These are phyloP conservation scores for Rhodotorula toruloides DNA, from an alignment of 768 basidiomycete species.

Conservation along the genomic window DNA sequence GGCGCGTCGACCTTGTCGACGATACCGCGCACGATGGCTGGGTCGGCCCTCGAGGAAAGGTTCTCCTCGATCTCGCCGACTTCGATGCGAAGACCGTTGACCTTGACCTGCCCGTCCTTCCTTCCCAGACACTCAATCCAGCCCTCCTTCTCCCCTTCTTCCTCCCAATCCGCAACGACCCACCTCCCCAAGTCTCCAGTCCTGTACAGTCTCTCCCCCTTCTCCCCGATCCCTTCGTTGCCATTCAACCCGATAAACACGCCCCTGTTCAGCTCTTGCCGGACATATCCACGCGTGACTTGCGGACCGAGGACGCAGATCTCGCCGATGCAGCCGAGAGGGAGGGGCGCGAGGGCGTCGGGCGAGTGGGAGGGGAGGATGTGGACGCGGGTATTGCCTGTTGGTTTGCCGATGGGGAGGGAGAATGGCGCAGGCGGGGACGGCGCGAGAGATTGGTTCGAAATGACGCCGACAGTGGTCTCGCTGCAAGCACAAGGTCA, in stretches of 20 bases:
- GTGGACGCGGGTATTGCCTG: slow-evolving; percentile 19
- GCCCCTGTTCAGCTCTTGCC: slow-evolving; percentile 26
- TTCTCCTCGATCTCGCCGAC: slow-evolving; percentile 37
- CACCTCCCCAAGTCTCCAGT: slow-evolving; percentile 34
- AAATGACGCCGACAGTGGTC: slow-evolving; percentile 38
- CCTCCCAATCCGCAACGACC: slow-evolving; percentile 17
- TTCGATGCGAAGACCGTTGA: slow-evolving; percentile 37
- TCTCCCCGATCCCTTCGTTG: slow-evolving; percentile 2
- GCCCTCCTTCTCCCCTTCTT: slow-evolving; percentile 23
- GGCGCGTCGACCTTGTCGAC: slow-evolving; percentile 36
- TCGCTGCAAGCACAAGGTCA: slow-evolving; percentile 23
- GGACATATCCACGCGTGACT: slow-evolving; percentile 34
- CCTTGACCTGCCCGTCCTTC: slow-evolving; percentile 38
- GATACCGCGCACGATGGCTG: slow-evolving; percentile 26
- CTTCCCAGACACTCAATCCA: slow-evolving; percentile 35
- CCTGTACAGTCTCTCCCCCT: slow-evolving; percentile 24
- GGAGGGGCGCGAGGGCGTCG: background rate
- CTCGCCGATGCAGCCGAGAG: slow-evolving; percentile 35
- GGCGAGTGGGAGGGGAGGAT: slow-evolving; percentile 20
- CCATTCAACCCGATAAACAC: slow-evolving; percentile 17
- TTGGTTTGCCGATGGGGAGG: slow-evolving; percentile 34
- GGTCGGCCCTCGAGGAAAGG: slow-evolving; percentile 18
- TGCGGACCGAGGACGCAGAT: slow-evolving; percentile 36
- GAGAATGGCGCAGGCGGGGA: slow-evolving; percentile 9
- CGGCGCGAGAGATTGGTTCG: slow-evolving; percentile 20